phyloP scores from a whole-genome alignment of 768 basidiomycete species.

The Russula earlei region DNA sequence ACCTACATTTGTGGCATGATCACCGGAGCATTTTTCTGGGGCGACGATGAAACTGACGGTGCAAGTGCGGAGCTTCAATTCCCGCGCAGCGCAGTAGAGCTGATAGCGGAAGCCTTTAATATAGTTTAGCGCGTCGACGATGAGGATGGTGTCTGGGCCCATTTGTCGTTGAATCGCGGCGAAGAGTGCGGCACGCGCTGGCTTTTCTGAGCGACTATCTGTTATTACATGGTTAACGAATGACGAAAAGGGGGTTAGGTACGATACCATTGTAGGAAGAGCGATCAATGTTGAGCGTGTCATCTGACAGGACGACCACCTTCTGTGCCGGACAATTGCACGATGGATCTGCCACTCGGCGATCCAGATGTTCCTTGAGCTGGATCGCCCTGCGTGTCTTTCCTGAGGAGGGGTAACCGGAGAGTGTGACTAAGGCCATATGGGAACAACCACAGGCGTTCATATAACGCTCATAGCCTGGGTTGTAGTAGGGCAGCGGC shows the following conservation, averaged over 20 bases:
- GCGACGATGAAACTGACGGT: slow-evolving; percentile 49
- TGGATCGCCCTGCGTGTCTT: slow-evolving; percentile 69
- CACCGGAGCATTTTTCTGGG: background rate
- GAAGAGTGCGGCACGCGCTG: slow-evolving; percentile 76
- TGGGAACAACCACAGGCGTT: background rate
- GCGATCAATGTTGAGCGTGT: slow-evolving; percentile 52
- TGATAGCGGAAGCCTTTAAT: slow-evolving; percentile 99
- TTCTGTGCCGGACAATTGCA: slow-evolving; percentile 46
- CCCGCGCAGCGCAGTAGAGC: slow-evolving; percentile 91
- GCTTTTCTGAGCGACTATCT: slow-evolving; percentile 82
- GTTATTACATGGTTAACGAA: slow-evolving; percentile 5
- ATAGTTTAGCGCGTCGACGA: slow-evolving; percentile 89
- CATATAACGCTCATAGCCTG: too few species aligned
- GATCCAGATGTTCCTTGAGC: slow-evolving; percentile 48
- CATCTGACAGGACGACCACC: slow-evolving; percentile 59
- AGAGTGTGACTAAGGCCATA: slow-evolving; percentile 90
- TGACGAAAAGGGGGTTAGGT: background rate
- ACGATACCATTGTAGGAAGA: slow-evolving; percentile 64
- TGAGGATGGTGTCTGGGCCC: slow-evolving; percentile 63
- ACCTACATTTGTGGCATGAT: slow-evolving; percentile 38
- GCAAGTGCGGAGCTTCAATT: slow-evolving; percentile 74
- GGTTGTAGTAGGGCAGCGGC: too few species aligned
- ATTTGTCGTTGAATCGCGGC: slow-evolving; percentile 73
- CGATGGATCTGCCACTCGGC: slow-evolving; percentile 36
- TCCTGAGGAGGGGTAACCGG: slow-evolving; percentile 82